phyloP scores from a whole-genome alignment of 768 basidiomycete genomes.

The Termitomyces sp. region DNA sequence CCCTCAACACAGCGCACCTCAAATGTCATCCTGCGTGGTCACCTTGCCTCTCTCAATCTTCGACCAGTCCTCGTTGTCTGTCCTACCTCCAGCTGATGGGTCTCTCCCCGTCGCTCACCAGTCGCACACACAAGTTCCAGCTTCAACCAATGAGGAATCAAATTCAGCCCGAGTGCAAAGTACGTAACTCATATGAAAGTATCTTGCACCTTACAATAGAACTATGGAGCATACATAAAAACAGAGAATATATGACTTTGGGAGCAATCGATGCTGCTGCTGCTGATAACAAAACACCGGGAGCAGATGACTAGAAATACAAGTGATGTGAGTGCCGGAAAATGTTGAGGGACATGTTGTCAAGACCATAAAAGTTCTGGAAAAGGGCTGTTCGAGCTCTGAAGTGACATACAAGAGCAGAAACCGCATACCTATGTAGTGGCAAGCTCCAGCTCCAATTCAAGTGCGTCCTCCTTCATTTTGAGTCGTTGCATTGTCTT shows the following conservation, averaged over 20 bases:
- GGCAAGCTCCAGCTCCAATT: not conserved
- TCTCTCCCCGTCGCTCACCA: not conserved
- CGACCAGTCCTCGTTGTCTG: not conserved
- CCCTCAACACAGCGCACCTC: not conserved
- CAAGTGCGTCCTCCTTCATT: not conserved
- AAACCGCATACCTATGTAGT: not conserved
- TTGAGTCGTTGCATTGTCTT: not conserved
- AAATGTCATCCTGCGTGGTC: not conserved
- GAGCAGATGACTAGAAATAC: not conserved
- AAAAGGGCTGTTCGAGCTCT: not conserved
- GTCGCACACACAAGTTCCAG: too few species aligned
- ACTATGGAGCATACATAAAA: not conserved
- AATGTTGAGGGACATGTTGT: not conserved
- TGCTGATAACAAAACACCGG: not conserved
- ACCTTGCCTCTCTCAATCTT: too few species aligned
- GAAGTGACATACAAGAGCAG: not conserved
- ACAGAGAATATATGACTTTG: not conserved
- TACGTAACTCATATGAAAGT: not conserved
- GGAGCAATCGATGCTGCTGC: not conserved
- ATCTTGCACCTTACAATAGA: not conserved
- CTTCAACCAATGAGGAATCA: not conserved
- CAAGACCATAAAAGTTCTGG: not conserved
- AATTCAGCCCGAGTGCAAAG: not conserved
- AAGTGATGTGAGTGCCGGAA: not conserved
- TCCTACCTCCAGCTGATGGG: not conserved